Base-by-base conservation (phyloP, 306 rosid genomes). In the Lagenaria siceraria region DNA sequence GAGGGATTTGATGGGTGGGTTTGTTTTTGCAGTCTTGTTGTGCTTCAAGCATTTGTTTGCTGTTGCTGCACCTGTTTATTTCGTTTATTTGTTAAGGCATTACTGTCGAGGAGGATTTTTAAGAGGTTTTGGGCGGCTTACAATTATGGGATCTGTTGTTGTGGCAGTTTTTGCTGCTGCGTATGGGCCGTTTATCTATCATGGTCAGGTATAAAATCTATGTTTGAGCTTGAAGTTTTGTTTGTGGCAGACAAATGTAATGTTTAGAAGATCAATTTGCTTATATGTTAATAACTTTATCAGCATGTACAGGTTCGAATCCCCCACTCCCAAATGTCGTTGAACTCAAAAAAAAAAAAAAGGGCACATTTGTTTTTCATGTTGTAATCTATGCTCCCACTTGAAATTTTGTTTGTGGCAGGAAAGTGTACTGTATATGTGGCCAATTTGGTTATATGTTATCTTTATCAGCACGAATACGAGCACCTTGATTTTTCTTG, bases 11-110 rank as follows among this genome's bases (percentile, higher is more conserved):
- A 72, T 77, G 80, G 98, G 97, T 40, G 98, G 98, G 22, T 79
- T 88, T 78, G 69, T 78, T 66, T 90, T 95, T 79, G 96, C 97
- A 17, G 77, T 81, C 73, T 81, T 95, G 21, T 61, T 90, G 89
- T 95, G 97, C 79, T 90, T 90, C 64, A 95, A 95, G 83, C 97
- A 95, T 86, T 89, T 95, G 83, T 95, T 92, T 88, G 96, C 92
- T 0, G 97, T 92, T 33, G 97, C 93, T 69, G 98, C 92, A 0
- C 98, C 98, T 0, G 89, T 95, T 55, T 95, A 90, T 84, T 90
- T 90, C 81, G 83, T 95, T 49, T 95, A 95, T 79, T 83, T 95
- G 88, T 82, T 90, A 87, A 85, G 90, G 88, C 98, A 95, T 81
- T 95, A 88, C 73, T 92, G 97, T 78, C 80, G 96, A 88, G 89